Evolutionary conservation across 1,284 basidiomycete species (phyloP).

Genomic region (Tilletia horrida): DNA sequence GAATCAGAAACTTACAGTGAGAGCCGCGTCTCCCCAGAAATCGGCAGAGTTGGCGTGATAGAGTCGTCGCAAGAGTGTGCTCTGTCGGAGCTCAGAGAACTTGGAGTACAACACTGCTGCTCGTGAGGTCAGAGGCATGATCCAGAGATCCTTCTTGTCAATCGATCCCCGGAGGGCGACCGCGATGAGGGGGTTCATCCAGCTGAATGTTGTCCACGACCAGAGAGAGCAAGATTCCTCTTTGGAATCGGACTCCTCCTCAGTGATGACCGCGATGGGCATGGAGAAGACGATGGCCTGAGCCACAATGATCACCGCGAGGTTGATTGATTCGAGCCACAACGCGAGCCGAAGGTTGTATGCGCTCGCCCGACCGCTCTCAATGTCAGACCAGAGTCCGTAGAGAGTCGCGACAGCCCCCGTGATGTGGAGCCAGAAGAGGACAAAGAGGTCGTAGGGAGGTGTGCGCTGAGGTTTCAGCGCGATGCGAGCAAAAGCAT

Average conservation of each 20-base stretch:
- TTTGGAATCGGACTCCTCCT: conserved; percentile 51
- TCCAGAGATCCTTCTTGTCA: conserved; percentile 35
- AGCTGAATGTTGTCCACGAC: conserved; percentile 74
- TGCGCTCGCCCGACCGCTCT: neutral
- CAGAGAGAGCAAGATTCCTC: conserved; percentile 73
- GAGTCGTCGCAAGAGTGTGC: conserved; percentile 23
- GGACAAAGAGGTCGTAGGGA: conserved; percentile 7
- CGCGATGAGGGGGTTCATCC: conserved; percentile 60
- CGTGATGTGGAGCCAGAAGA: neutral
- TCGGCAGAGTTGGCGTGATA: conserved; percentile 30
- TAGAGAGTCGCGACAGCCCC: neutral
- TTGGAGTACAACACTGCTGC: conserved; percentile 28
- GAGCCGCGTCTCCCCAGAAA: conserved; percentile 27
- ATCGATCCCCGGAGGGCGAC: conserved; percentile 24
- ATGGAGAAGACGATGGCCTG: conserved; percentile 7
- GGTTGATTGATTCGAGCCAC: neutral
- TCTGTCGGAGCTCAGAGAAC: conserved; percentile 7
- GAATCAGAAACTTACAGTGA: conserved; percentile 20
- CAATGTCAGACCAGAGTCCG: neutral
- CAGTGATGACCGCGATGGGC: neutral
- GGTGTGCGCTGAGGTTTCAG: conserved; percentile 10
- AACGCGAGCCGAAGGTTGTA: neutral
- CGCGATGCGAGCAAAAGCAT: conserved; percentile 7
- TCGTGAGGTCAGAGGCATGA: conserved; percentile 29
- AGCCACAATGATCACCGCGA: neutral